Evolutionary conservation across 257 asterid genomes (phyloP), one percentile per base, ranked within the genome.

Genomic region (Rubia yunnanensis): DNA sequence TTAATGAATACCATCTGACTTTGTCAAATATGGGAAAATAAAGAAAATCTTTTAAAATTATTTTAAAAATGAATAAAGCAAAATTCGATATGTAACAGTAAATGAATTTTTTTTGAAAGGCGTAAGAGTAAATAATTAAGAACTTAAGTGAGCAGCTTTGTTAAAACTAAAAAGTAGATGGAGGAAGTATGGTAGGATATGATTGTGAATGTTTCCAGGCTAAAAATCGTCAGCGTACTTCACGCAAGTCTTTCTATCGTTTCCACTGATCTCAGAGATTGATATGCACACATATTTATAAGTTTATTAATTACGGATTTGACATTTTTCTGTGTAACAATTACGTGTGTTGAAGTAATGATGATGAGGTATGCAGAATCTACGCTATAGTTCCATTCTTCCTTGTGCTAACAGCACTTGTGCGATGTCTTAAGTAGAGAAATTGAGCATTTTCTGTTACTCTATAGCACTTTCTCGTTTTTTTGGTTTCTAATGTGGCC

Each of bases 171-270:
- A 13, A 14, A 14, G 49, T 2, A 41, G 18, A 14, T 2, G 13
- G 48, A 2, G 15, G 2, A 17, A 4, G 18, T 14, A 20, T 18
- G 23, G 26, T 10, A 0, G 11, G 41, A 46, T 28, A 26, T 63
- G 27, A 44, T 44, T 64, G 58, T 64, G 59, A 64, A 64, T 48
- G 57, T 50, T 30, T 14, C 20, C 11, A 48, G 27, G 7, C 18
- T 17, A 4, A 28, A 64, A 28, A 28, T 18, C 3, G 26, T 28
- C 30, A n/a, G 69, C 46, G 50, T 28, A 30, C 28, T 48, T 64
- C 36, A 18, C 46, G 44, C 30, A 44, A 46, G 59, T 48, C 36
- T 64, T 64, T 64, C 38, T 9, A 60, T 60, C 69, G 2, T 7
- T 64, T 52, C 35, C 26, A 17, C n/a, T 10, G n/a, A n/a, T n/a